These are phyloP conservation scores for Syzygium grande DNA, from an alignment of 345 rosid species.

Conservation along the genomic window DNA sequence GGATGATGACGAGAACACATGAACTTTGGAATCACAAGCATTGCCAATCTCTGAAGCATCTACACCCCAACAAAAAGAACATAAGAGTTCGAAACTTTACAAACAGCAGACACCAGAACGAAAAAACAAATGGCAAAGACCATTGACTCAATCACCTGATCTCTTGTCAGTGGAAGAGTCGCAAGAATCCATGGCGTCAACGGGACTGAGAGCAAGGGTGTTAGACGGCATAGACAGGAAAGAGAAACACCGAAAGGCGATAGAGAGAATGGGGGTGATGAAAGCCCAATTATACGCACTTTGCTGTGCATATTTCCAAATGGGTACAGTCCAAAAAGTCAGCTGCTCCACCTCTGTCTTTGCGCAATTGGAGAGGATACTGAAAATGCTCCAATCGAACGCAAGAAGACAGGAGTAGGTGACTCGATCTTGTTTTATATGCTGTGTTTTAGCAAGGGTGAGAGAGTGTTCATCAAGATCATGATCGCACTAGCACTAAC, in stretches of 20 bases:
- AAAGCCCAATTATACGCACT: neutral
- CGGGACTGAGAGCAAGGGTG: neutral
- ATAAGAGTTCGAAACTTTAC: neutral
- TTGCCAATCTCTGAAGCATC: conserved; percentile 22
- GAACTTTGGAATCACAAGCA: conserved; percentile 34
- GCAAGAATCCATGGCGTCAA: neutral
- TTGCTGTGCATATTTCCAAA: neutral
- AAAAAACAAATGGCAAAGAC: neutral
- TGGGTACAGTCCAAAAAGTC: neutral
- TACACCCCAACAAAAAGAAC: neutral
- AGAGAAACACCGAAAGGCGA: neutral
- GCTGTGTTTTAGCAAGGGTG: neutral
- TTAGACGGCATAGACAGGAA: neutral
- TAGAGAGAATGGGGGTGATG: neutral
- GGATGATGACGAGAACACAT: conserved; percentile 48
- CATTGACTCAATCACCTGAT: conserved; percentile 1
- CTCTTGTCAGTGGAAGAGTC: neutral
- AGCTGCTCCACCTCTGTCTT: neutral
- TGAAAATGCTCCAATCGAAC: neutral
- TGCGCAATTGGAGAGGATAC: neutral
- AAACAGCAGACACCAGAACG: neutral
- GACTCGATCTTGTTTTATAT: neutral
- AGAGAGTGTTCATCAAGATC: neutral
- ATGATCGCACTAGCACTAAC: neutral
- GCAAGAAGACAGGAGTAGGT: neutral